Evolutionary conservation across 1,284 basidiomycete genomes (phyloP), one percentile per base, ranked within the genome.

Genomic region (Rhodotorula sp.): DNA sequence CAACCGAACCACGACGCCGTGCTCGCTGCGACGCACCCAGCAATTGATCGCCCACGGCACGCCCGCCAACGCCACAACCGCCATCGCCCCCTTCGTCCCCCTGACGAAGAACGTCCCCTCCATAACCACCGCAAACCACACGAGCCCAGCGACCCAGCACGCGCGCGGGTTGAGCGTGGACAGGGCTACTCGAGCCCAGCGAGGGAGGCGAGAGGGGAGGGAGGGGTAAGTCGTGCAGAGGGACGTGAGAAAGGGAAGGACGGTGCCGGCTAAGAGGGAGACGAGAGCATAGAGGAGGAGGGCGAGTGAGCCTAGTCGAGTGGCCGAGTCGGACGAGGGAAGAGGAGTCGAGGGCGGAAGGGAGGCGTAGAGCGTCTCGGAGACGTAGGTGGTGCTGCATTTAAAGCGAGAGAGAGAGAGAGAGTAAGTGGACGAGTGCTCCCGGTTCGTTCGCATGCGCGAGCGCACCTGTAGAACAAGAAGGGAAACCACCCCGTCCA

Each of bases 41-140:
- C 87, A 86, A 0, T 92, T 91, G 30, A 96, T 90, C 2, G 92
- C 91, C 94, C 94, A 97, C 79, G 89, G 92, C 51, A 96, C 89
- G 52, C 94, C 94, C 22, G 94, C 87, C 51, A 94, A 79, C 62
- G 88, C 88, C 63, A 97, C 90, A 76, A 90, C 87, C 32, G 88
- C 79, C 19, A 90, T 90, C 15, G 93, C 94, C 0, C 87, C 86
- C 29, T 78, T 76, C 3, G 90, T 86, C n/a, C 87, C 90, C 20
- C 82, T 83, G 76, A 95, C 87, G 79, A 90, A 91, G 82, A 94
- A 90, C 0, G 92, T 94, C 51, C 87, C 88, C 73, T 89, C 84
- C 76, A 90, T 92, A 67, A 94, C 82, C 27, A 88, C 60, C 19
- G 85, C 86, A 81, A 94, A 88, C 30, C 90, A 94, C 39, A 92